Percentiles rank a stretch among this genome's conserved stretches.
phyloP scores from a whole-genome alignment of 129 eudicot genomes.

The Logfia minima region DNA sequence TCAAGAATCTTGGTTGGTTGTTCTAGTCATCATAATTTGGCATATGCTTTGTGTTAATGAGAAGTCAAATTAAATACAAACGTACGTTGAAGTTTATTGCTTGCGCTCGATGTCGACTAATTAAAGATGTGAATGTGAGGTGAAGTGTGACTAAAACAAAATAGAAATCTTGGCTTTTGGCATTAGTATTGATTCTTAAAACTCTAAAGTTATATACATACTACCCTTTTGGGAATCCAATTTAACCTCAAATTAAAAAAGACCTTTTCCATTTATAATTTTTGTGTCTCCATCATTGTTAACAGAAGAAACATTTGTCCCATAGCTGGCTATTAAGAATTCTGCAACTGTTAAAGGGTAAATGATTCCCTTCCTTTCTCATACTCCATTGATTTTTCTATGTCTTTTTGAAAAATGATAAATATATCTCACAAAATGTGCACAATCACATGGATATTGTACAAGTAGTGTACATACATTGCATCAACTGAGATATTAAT shows the following conservation, averaged over 20 bases:
- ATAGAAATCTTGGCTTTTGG: constrained; percentile 26
- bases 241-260: neutral
- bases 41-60: constrained; percentile 21
- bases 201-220: neutral
- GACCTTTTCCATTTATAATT: neutral
- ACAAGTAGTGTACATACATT: neutral
- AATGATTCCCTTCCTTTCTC: constrained; percentile 13
- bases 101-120: neutral
- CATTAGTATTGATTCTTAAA: constrained; percentile 29
- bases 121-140: constrained; percentile 5
- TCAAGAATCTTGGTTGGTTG: constrained; percentile 13
- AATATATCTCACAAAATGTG: too few relatives aligned
- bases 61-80: constrained; percentile 24
- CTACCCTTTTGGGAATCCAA: constrained; percentile 14
- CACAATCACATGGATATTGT: neutral
- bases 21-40: neutral
- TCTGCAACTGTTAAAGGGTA: constrained; percentile 22
- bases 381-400: neutral
- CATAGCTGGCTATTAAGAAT: constrained; percentile 20
- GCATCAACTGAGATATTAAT: too few relatives aligned
- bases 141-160: constrained; percentile 25
- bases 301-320: neutral
- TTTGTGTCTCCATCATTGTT: neutral
- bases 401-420: neutral
- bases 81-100: constrained; percentile 19